Percentiles rank a stretch among this genome's conserved stretches.
Evolutionary conservation across 129 eudicot genomes (phyloP).

Genomic region (Apium graveolens): DNA sequence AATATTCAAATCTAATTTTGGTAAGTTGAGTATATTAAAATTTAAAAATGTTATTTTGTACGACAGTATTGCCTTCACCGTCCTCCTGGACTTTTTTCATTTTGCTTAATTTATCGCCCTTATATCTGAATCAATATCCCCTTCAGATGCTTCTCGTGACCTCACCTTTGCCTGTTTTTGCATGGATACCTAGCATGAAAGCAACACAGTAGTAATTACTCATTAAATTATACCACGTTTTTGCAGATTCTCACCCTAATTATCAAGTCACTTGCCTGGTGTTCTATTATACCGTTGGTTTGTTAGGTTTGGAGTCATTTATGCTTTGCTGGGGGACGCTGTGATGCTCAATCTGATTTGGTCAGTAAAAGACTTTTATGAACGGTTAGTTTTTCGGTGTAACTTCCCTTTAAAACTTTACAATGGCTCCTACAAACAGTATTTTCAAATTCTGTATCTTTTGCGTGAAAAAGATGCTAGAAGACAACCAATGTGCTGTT

Average conservation of each 20-base stretch:
- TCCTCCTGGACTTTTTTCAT: background rate
- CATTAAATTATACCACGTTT: background rate
- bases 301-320: conserved; percentile 45
- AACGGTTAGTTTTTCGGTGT: conserved; percentile 18
- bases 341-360: conserved; percentile 35
- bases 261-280: conserved; percentile 47
- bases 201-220: too few species aligned
- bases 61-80: too few species aligned
- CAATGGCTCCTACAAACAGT: background rate
- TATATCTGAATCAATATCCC: background rate
- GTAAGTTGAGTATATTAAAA: background rate
- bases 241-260: conserved; percentile 38
- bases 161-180: too few species aligned
- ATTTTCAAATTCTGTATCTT: too few species aligned
- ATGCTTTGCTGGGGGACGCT: conserved; percentile 42
- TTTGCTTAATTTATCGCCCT: too few species aligned
- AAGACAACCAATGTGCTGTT: background rate
- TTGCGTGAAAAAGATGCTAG: background rate
- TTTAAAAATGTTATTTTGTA: background rate
- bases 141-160: background rate
- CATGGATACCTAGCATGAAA: too few species aligned
- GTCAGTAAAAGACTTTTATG: conserved; percentile 29
- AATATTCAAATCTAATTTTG: background rate
- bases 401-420: background rate
- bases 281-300: conserved; percentile 45